Percentiles rank a stretch among this genome's conserved stretches.
Conservation (phyloP, 2,329 filamentous ascomycete species). For the Microdochium bolleyi region DNA sequence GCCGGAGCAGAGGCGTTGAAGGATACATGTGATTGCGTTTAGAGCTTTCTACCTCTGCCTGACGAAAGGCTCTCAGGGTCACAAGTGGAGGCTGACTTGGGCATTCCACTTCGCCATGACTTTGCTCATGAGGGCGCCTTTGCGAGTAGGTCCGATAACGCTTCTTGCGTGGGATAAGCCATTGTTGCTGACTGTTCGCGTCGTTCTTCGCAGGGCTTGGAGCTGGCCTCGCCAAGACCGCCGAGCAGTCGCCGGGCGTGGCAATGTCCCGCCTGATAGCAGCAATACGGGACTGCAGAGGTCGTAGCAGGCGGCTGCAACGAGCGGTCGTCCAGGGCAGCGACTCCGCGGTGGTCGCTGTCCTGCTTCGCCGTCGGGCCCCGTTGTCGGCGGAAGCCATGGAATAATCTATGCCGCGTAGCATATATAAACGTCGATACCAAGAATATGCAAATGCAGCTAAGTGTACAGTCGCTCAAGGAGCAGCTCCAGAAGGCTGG, state of each 20-base stretch:
- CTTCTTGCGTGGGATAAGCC: constrained; percentile 3
- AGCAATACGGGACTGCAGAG: constrained; percentile 33
- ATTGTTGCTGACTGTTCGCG: not conserved
- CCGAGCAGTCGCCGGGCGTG: not conserved
- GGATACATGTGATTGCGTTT: constrained; percentile 15
- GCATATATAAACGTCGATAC: too few species aligned
- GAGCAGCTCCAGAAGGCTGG: too few species aligned
- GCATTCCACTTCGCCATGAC: not conserved
- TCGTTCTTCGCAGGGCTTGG: not conserved
- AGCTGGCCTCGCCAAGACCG: not conserved
- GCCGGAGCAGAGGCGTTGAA: constrained; percentile 21
- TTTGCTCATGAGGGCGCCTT: not conserved
- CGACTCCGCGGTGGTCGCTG: not conserved
- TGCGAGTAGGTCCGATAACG: constrained; percentile 8
- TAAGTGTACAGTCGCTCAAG: too few species aligned
- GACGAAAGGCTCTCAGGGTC: not conserved
- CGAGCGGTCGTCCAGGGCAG: constrained; percentile 38
- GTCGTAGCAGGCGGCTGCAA: constrained; percentile 37
- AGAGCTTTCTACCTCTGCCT: constrained; percentile 1
- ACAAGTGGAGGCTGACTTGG: not conserved
- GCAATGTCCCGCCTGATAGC: constrained; percentile 21
- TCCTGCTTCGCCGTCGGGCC: not conserved
- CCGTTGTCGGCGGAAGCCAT: not conserved
- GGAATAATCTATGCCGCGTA: not conserved
- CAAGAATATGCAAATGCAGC: too few species aligned